Base-by-base conservation (phyloP, 371 early-diverging fungal species). In the Mortierella sp. region DNA sequence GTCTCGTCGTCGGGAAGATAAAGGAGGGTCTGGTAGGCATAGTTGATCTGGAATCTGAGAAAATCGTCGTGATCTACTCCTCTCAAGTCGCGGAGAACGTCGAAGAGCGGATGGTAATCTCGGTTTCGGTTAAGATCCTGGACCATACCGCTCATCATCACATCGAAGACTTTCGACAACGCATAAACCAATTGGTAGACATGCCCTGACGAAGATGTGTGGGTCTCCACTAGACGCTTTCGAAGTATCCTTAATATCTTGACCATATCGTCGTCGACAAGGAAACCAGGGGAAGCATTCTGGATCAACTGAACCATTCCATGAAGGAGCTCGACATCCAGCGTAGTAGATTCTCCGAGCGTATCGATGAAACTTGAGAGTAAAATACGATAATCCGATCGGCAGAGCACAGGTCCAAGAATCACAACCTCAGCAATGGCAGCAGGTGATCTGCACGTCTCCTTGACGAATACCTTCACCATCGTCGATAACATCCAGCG, bases 21-120 rank as follows among this genome's bases (percentile, higher is more conserved):
- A 31, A 45, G 34, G 26, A 64, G n/a, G 7, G 64, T 50, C 34
- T 74, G 74, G n/a, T 40, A 50, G 24, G 74, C 74, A 47, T 68
- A 74, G 14, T 45, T 8, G 45, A 40, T 63, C 5, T 67, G 52
- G 48, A 47, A 63, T 61, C 34, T 26, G 26, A 74, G 52, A 13
- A 22, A 37, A 4, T 55, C 58, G 40, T 73, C 73, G 31, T 55
- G 11, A 1, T 16, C 16, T 24, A n/a, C 44, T 13, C 24, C 58
- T 16, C 26, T 52, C 37, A 66, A 50, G 2, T n/a, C 45, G 11
- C 29, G 41, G 13, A 66, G 29, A 34, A 45, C 16, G 26, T 29
- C 61, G 11, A 48, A 34, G 13, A 73, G 58, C 10, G 66, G 45
- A 9, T 66, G 45, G 14, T 55, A 47, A n/a, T 44, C n/a, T 16